Conservation (phyloP, 495 filamentous ascomycete genomes). For the Penicillium argentinense region DNA sequence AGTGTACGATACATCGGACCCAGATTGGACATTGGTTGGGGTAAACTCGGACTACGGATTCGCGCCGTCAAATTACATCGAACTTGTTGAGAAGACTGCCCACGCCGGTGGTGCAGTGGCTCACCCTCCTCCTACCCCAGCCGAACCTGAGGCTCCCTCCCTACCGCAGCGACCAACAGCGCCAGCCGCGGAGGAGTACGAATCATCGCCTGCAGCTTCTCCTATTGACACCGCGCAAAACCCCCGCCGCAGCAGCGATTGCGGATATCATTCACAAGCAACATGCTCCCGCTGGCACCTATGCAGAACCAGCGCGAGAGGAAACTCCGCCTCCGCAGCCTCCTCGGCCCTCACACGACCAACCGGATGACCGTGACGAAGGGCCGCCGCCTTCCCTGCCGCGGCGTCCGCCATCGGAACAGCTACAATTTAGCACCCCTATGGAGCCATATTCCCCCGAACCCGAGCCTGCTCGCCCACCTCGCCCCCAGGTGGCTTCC, state of each 20-base stretch:
- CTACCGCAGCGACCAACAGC: slow-evolving; percentile 39
- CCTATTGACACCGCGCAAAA: slow-evolving; percentile 49
- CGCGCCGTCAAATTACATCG: slow-evolving; percentile 96
- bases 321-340: slow-evolving; percentile 40
- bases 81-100: slow-evolving; percentile 49
- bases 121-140: slow-evolving; percentile 27
- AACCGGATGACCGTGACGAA: slow-evolving; percentile 58
- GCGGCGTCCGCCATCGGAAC: slow-evolving; percentile 63
- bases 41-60: slow-evolving; percentile 86
- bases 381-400: slow-evolving; percentile 65
- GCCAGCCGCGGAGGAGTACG: slow-evolving; percentile 24
- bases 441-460: slow-evolving; percentile 51
- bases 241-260: slow-evolving; percentile 69
- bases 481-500: slow-evolving; percentile 24
- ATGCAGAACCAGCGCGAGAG: slow-evolving; percentile 31
- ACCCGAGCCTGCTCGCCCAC: slow-evolving; percentile 25
- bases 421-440: slow-evolving; percentile 42
- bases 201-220: slow-evolving; percentile 23
- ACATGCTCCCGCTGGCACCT: slow-evolving; percentile 29
- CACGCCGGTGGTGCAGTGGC: slow-evolving; percentile 21
- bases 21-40: slow-evolving; percentile 95
- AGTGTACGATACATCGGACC: slow-evolving; percentile 88
- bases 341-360: slow-evolving; percentile 43
- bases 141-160: slow-evolving; percentile 34
- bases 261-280: slow-evolving; percentile 68